Percentiles rank a stretch among this genome's conserved stretches.
Evolutionary conservation across 371 early-diverging fungal genomes (phyloP).

Genomic region (Apophysomyces ossiformis): DNA sequence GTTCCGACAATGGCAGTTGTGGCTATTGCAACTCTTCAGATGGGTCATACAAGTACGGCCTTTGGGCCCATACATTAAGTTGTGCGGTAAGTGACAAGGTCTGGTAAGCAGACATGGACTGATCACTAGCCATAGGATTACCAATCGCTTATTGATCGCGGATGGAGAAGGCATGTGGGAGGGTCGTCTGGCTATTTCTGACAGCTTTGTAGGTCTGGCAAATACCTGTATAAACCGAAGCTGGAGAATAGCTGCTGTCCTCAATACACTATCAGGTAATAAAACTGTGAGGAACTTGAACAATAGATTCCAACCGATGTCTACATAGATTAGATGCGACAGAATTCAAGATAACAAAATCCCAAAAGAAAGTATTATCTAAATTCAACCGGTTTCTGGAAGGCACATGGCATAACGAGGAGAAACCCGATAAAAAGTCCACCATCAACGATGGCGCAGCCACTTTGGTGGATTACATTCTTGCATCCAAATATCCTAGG

Average conservation of each 20-base stretch:
- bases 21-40: conserved; percentile 60
- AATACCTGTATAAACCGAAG: conserved; percentile 68
- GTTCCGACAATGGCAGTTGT: conserved; percentile 45
- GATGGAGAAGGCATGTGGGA: conserved; percentile 65
- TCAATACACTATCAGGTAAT: conserved; percentile 70
- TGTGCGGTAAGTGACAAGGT: conserved; percentile 32
- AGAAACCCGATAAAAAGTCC: conserved; percentile 7
- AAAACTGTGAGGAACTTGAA: not conserved
- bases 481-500: not conserved
- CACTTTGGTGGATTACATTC: not conserved
- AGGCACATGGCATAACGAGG: conserved; percentile 34
- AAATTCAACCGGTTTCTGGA: conserved; percentile 62
- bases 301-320: not conserved
- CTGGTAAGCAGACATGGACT: not conserved
- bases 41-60: conserved; percentile 57
- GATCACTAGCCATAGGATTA: conserved; percentile 53
- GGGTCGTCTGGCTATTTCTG: too few relatives aligned
- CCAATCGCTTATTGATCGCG: conserved; percentile 67
- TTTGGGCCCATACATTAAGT: conserved; percentile 56
- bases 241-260: conserved; percentile 69
- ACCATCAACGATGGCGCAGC: not conserved
- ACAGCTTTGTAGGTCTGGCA: conserved; percentile 55
- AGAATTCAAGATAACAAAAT: conserved; percentile 59
- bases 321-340: conserved; percentile 52
- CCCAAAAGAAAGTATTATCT: conserved; percentile 71